phyloP scores from a whole-genome alignment of 306 rosid genomes.

The Oemleria cerasiformis region DNA sequence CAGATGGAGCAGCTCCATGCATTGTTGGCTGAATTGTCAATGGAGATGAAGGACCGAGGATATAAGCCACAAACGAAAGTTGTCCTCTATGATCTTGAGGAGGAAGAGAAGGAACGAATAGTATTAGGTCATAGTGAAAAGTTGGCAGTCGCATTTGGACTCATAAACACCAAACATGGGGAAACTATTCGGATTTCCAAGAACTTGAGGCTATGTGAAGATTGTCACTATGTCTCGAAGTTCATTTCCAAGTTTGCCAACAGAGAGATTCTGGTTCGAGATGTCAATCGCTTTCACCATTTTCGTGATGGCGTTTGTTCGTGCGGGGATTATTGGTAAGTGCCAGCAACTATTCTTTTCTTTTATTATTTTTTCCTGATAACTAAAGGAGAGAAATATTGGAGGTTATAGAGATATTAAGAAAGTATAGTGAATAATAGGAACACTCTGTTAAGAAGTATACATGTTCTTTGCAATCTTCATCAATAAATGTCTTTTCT shows the following conservation, averaged over 20 bases:
- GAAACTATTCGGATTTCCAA: conserved; percentile 77
- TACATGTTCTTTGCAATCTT: not conserved
- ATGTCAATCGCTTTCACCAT: conserved; percentile 84
- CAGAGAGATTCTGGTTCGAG: conserved; percentile 90
- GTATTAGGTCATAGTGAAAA: conserved; percentile 90
- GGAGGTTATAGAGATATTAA: conserved; percentile 15
- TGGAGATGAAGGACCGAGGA: conserved; percentile 75
- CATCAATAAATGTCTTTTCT: not conserved
- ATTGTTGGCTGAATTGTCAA: conserved; percentile 50
- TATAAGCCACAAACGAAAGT: conserved; percentile 62
- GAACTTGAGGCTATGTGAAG: conserved; percentile 91
- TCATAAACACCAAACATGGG: conserved; percentile 63
- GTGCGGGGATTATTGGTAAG: conserved; percentile 91
- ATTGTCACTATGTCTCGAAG: conserved; percentile 82
- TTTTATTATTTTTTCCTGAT: not conserved
- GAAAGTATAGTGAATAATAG: conserved; percentile 2
- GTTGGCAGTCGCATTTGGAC: conserved; percentile 89
- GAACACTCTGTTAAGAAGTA: not conserved
- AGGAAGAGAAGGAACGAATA: conserved; percentile 79
- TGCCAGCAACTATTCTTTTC: conserved; percentile 14
- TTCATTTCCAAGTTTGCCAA: conserved; percentile 71
- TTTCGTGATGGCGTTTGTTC: conserved; percentile 81
- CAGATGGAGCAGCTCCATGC: conserved; percentile 71
- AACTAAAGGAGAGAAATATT: not conserved
- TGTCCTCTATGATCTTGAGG: conserved; percentile 72